phyloP scores from a whole-genome alignment of 2,329 filamentous ascomycete species.

The Ambrosiella beaveri region DNA sequence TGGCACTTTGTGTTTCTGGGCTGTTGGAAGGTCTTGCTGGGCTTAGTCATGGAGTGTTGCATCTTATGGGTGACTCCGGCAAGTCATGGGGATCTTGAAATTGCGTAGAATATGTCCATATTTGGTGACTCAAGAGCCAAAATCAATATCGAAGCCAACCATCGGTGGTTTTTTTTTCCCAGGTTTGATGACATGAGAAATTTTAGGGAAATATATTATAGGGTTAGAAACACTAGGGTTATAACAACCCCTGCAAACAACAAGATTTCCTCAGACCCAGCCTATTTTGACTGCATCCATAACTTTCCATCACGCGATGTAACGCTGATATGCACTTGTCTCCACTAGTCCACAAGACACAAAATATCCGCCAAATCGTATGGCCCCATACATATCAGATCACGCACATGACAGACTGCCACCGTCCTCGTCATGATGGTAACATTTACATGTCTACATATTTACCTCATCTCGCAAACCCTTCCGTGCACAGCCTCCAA shows the following conservation, averaged over 20 bases:
- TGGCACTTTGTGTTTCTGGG: too few species aligned
- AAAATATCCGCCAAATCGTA: not conserved
- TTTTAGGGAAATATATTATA: not conserved
- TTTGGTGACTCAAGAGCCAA: not conserved
- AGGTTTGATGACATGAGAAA: not conserved
- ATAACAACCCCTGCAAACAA: not conserved
- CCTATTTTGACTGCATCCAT: not conserved
- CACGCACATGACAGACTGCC: too few species aligned
- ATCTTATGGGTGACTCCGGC: too few species aligned
- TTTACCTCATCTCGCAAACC: too few species aligned
- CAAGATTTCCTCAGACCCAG: not conserved
- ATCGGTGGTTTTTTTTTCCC: not conserved
- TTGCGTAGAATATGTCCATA: too few species aligned
- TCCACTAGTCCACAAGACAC: not conserved
- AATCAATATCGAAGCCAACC: not conserved
- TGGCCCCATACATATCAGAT: not conserved
- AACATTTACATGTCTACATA: too few species aligned
- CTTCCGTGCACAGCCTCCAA: too few species aligned
- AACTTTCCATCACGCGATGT: not conserved
- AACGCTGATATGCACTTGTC: not conserved
- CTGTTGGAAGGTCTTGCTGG: too few species aligned
- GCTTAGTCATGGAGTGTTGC: too few species aligned
- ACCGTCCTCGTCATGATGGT: too few species aligned
- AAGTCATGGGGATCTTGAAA: too few species aligned
- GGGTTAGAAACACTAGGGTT: not conserved